These are phyloP conservation scores for Solanum corneliomulleri DNA, from an alignment of 257 asterid species.

Conservation along the genomic window DNA sequence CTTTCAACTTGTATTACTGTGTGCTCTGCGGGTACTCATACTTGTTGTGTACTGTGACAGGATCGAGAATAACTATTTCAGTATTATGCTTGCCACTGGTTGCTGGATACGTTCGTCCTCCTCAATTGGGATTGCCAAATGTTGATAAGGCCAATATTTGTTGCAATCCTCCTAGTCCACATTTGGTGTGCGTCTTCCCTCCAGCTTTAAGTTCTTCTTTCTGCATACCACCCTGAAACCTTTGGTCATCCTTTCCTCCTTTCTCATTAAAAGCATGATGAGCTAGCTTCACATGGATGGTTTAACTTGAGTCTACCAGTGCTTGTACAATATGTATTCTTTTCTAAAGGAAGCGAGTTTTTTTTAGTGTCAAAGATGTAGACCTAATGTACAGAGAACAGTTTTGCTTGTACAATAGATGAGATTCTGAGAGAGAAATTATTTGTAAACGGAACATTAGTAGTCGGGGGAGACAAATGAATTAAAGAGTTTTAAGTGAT, in stretches of 20 bases:
- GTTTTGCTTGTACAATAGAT: conserved; percentile 3
- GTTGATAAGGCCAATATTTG: conserved; percentile 60
- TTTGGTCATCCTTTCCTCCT: background rate
- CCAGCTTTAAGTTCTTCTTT: conserved; percentile 87
- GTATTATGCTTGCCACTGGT: conserved; percentile 79
- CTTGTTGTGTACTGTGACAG: conserved; percentile 26
- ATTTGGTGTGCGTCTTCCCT: conserved; percentile 84
- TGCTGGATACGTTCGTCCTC: conserved; percentile 94
- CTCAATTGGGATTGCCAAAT: conserved; percentile 72
- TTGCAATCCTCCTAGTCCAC: conserved; percentile 96
- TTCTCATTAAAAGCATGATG: background rate
- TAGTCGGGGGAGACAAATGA: background rate
- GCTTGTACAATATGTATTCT: conserved; percentile 2
- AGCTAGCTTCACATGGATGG: background rate
- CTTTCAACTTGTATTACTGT: background rate
- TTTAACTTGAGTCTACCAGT: background rate
- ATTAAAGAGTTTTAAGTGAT: background rate
- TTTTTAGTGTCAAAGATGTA: background rate
- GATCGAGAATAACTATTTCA: conserved; percentile 70
- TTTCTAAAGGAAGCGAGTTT: background rate
- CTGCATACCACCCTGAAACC: conserved; percentile 56
- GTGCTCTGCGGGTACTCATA: background rate
- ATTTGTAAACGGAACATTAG: background rate
- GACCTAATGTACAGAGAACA: background rate
- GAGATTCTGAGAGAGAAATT: background rate